Evolutionary conservation across 495 filamentous ascomycete species (phyloP).

Genomic region (Umbilicaria muhlenbergii): DNA sequence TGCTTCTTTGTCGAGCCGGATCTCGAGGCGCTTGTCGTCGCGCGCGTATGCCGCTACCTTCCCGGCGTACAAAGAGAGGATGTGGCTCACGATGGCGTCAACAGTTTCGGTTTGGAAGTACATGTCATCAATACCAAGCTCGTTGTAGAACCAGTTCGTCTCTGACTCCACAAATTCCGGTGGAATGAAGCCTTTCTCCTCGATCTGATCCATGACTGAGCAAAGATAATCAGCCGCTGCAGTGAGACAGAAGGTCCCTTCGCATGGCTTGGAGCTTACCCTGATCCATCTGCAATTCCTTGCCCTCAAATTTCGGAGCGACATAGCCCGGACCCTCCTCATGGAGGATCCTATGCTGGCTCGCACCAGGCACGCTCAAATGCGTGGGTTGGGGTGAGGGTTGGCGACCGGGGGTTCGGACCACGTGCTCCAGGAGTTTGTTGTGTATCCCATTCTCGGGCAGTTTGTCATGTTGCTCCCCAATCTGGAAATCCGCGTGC

Average conservation of each 20-base stretch:
- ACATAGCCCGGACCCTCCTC: conserved; percentile 92
- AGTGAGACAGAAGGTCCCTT: not conserved
- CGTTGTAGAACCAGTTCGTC: conserved; percentile 92
- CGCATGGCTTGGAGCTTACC: conserved; percentile 36
- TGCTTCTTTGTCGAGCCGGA: conserved; percentile 87
- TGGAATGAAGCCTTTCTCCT: conserved; percentile 76
- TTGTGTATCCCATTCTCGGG: conserved; percentile 26
- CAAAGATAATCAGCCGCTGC: conserved; percentile 9
- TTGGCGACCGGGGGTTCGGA: conserved; percentile 40
- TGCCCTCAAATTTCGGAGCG: conserved; percentile 88
- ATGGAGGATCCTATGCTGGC: conserved; percentile 50
- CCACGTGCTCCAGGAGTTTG: conserved; percentile 46
- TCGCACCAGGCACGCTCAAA: conserved; percentile 54
- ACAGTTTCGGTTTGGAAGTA: conserved; percentile 90
- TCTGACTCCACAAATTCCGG: conserved; percentile 67
- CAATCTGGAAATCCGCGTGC: not conserved
- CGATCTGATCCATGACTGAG: conserved; percentile 55
- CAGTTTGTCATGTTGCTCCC: conserved; percentile 5
- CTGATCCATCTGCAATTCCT: conserved; percentile 80
- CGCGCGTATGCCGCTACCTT: conserved; percentile 91
- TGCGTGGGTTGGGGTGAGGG: conserved; percentile 91
- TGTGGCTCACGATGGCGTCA: conserved; percentile 79
- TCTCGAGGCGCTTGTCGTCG: conserved; percentile 86
- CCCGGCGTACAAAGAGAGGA: conserved; percentile 91
- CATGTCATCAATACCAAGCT: conserved; percentile 94